Base-by-base conservation (phyloP, 2,329 filamentous ascomycete genomes). In the Lasiodiplodia citricola region DNA sequence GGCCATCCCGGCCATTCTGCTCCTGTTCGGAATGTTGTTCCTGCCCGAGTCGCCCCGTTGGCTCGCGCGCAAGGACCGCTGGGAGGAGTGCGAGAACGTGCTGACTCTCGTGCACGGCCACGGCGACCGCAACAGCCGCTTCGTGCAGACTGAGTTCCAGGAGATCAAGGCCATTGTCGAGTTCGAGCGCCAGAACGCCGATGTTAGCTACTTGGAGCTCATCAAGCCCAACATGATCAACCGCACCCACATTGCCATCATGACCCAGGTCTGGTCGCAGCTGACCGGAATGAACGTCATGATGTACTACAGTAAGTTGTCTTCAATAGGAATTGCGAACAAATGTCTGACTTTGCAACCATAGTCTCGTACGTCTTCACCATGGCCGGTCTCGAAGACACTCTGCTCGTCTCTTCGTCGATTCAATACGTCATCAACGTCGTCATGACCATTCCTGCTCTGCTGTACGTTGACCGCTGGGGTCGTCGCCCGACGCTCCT, bases 341-440 rank as follows among this genome's bases (percentile, higher is more conserved):
- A 25, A 18, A 44, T 5, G 13, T 60, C 37, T 6, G 13, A 25
- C 54, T 56, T 37, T 55, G 10, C 47, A 6, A 18, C 52, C 84
- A 90, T 89, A 79, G 37, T 83, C 37, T 81, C 79, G 4, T 92
- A 91, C 71, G 86, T 92, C 69, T 92, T 92, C 77, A 84, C 84
- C 13, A 93, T 93, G 91, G 90, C 90, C 18, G 90, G 90, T 11
- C 82, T 91, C n/a, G 81, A 79, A 1, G 83, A 87, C 72, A 85
- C 84, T 66, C 86, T 88, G 47, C 84, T 93, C 10, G 79, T 92
- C 55, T 86, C 90, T 8, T 91, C 88, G 21, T 88, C 87, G 11
- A 92, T 92, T 71, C 88, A 92, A 67, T 71, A 71, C 35, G 85
- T 94, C 73, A 92, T 95, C 83, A 94, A 94, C 77, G 92, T 95